These are phyloP conservation scores for Mucor sp. DNA, from an alignment of 371 early-diverging fungal species.

Conservation along the genomic window DNA sequence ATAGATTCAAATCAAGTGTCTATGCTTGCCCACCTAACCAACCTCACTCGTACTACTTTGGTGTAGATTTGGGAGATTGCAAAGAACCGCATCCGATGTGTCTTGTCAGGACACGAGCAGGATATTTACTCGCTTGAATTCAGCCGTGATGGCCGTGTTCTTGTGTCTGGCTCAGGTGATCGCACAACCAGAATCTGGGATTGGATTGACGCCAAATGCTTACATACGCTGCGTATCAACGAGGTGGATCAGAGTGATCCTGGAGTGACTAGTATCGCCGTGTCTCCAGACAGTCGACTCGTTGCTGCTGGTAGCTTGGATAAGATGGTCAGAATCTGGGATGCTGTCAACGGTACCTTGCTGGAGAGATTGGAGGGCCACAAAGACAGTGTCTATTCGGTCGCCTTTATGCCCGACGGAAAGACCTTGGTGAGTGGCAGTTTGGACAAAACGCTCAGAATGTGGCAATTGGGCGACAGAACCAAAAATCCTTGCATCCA, in stretches of 20 bases:
- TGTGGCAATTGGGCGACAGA: constrained; percentile 81
- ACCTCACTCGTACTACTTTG: too few relatives aligned
- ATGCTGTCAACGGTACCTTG: constrained; percentile 76
- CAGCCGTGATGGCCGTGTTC: constrained; percentile 85
- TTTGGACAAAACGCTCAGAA: constrained; percentile 89
- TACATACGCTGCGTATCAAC: constrained; percentile 74
- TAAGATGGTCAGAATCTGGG: constrained; percentile 91
- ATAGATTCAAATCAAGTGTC: too few relatives aligned
- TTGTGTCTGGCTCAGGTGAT: constrained; percentile 96
- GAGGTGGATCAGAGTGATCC: constrained; percentile 83
- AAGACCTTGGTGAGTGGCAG: constrained; percentile 89
- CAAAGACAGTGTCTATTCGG: constrained; percentile 93
- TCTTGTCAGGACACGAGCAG: constrained; percentile 89
- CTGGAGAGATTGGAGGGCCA: constrained; percentile 93
- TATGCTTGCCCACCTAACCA: neutral
- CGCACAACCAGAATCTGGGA: constrained; percentile 89
- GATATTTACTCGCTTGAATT: constrained; percentile 97
- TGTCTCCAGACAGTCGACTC: constrained; percentile 78
- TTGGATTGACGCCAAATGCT: constrained; percentile 70
- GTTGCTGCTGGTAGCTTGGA: constrained; percentile 90
- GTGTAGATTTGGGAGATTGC: constrained; percentile 76
- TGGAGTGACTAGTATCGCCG: constrained; percentile 93
- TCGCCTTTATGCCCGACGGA: constrained; percentile 95
- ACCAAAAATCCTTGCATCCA: constrained; percentile 49
- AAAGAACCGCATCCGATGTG: constrained; percentile 64